Base-by-base conservation (phyloP, 495 filamentous ascomycete genomes). In the Aspergillus affinis region DNA sequence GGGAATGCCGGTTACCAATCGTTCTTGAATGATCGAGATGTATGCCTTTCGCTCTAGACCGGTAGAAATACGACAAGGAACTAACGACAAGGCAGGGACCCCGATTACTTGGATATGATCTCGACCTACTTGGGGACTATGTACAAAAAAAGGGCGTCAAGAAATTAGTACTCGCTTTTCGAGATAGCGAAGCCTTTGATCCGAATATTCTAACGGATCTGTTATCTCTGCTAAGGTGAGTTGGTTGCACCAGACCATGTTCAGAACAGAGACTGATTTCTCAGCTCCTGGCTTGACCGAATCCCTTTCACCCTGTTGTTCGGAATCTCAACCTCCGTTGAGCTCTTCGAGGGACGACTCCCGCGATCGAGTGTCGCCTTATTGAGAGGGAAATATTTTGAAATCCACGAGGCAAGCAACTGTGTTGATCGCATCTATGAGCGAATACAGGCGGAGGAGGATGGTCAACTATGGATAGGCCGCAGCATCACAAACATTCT, bases 121-220 rank as follows among this genome's bases (percentile, higher is more conserved):
- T 98, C 13, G 88, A 93, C 63, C 82, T 90, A n/a, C 79, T 98
- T 8, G 75, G 87, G 57, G 84, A 86, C 29, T 84, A 85, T 66
- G 79, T 91, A 15, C 78, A 78, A 48, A 75, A 74, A 54, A 79
- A 84, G 47, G 69, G 74, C 9, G 81, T 82, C 26, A 75, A 82
- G 36, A 85, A 86, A 58, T 78, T 96, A 30, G 78, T 93, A 8
- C 70, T 98, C 20, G 87, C 88, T 15, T 87, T 98, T 54, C 86
- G 90, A 66, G 95, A 98, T 69, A 95, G 90, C 60, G 95, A 98
- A 72, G 93, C 89, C 6, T 97, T 98, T 68, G 92, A 97, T 66
- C 83, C 82, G 36, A 78, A 72, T n/a, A 72, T 97, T 27, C 73
- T 98, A 30, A 85, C 84, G 2, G 92, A 97, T 69, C 70, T 96